Evolutionary conservation across 2,329 filamentous ascomycete species (phyloP), one percentile per base, ranked within the genome.

Genomic region (Westerdykella sp.): DNA sequence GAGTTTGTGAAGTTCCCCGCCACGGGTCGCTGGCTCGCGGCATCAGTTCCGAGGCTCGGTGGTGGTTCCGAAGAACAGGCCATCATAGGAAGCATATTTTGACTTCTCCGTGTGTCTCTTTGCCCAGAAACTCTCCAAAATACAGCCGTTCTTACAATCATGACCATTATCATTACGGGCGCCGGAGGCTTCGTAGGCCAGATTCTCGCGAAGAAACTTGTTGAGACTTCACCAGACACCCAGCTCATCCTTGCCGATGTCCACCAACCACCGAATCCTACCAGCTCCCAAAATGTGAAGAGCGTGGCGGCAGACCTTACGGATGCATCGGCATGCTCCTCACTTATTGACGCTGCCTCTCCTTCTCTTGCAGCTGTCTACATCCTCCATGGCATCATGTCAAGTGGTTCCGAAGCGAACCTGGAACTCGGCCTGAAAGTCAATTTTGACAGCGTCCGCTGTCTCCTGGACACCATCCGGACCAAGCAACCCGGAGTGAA

Each of bases 331-430:
- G 48, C 55, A 13, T 57, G 53, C 32, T 46, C 58, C 30, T 46
- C 46, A 1, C 44, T 66, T 6, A 56, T 65, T 14, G 51, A 54
- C 12, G 51, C 53, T 37, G n/a, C n/a, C 32, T 14, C 32, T 18
- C 32, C 32, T 18, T 40, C 44, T n/a, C 62, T 62, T 6, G 62
- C 64, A 53, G 62, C 56, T 4, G 53, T 65, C 12, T 83, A 80
- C 65, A 69, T 81, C 53, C 78, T 84, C 60, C 80, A 84, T 62
- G 80, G 80, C 48, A 81, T 83, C 69, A 83, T 84, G 80, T 83
- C 79, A 0, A 75, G 75, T 11, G 79, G 78, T 5, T 76, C 78
- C 13, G 80, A 83, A 63, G 76, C 76, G 34, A 73, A 82, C 63
- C 79, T 77, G 49, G 75, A 78, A 40, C 68, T 81, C 1, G 79